These are phyloP conservation scores for Ceratocystis cubensis DNA, from an alignment of 2,329 filamentous ascomycete genomes.

Conservation along the genomic window DNA sequence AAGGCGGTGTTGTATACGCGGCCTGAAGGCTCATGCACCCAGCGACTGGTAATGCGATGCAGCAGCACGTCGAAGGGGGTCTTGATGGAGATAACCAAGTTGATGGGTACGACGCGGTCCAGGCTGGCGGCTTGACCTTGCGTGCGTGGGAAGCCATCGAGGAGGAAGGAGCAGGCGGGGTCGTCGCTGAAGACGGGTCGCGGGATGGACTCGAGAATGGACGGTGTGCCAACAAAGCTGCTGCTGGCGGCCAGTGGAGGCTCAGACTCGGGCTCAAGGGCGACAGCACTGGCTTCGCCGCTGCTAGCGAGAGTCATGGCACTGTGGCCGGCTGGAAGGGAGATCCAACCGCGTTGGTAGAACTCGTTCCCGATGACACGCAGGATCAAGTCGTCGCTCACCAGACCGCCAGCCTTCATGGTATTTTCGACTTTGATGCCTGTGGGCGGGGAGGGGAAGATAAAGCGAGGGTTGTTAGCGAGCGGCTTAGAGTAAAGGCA, in stretches of 20 bases:
- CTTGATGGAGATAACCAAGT: slow-evolving; percentile 75
- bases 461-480: neutral
- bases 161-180: slow-evolving; percentile 75
- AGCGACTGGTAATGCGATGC: slow-evolving; percentile 77
- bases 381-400: slow-evolving; percentile 82
- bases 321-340: slow-evolving; percentile 32
- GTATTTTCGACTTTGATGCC: slow-evolving; percentile 81
- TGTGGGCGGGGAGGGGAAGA: slow-evolving; percentile 28
- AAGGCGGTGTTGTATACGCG: slow-evolving; percentile 92
- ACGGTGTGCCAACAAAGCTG: slow-evolving; percentile 28
- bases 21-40: slow-evolving; percentile 85
- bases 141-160: slow-evolving; percentile 92
- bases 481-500: slow-evolving; percentile 17
- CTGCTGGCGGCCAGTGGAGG: slow-evolving; percentile 31
- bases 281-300: slow-evolving; percentile 26
- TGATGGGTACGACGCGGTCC: slow-evolving; percentile 79
- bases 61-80: slow-evolving; percentile 81
- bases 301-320: slow-evolving; percentile 12
- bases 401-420: slow-evolving; percentile 80
- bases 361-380: slow-evolving; percentile 87
- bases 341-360: slow-evolving; percentile 72
- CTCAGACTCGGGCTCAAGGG: neutral
- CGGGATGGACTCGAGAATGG: slow-evolving; percentile 30
- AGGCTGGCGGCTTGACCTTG: slow-evolving; percentile 65
- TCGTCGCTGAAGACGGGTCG: slow-evolving; percentile 46